Evolutionary conservation across 139 green algal species (phyloP).

Genomic region (Bryopsis sp.): DNA sequence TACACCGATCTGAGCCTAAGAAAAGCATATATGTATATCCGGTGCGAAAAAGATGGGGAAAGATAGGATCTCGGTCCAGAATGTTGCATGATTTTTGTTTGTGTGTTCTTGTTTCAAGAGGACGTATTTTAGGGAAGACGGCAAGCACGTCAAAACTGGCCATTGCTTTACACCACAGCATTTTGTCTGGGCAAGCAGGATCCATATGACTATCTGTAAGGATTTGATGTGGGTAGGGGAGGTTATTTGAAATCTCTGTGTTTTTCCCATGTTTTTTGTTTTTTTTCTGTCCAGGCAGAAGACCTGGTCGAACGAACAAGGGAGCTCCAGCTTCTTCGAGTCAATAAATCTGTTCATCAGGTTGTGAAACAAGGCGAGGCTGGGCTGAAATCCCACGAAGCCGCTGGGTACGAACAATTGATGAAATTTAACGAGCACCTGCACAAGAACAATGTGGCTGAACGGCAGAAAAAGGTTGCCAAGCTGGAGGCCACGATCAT

Average conservation of each 20-base stretch:
- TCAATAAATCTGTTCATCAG: constrained; percentile 56
- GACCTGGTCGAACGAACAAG: constrained; percentile 46
- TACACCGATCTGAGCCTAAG: background rate
- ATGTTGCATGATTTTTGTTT: background rate
- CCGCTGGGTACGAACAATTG: constrained; percentile 33
- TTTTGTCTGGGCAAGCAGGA: too few relatives aligned
- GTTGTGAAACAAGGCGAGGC: constrained; percentile 21
- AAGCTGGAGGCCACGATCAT: constrained; percentile 22
- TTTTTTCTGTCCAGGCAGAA: constrained; percentile 28
- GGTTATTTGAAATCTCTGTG: too few relatives aligned
- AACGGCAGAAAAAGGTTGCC: constrained; percentile 22
- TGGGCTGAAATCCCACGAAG: constrained; percentile 28
- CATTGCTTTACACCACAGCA: too few relatives aligned
- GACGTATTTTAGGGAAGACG: too few relatives aligned
- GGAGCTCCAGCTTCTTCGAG: constrained; percentile 70
- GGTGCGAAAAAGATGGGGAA: too few relatives aligned
- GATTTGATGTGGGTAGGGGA: too few relatives aligned
- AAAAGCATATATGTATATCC: too few relatives aligned
- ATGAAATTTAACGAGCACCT: constrained; percentile 29
- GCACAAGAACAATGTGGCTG: constrained; percentile 31
- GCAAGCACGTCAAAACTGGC: too few relatives aligned
- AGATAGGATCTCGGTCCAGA: too few relatives aligned
- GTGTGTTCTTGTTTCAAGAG: background rate
- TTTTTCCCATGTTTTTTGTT: too few relatives aligned
- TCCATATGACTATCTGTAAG: too few relatives aligned